Base-by-base conservation (phyloP, 169 alveolate species). In the Eimeria tenella region DNA sequence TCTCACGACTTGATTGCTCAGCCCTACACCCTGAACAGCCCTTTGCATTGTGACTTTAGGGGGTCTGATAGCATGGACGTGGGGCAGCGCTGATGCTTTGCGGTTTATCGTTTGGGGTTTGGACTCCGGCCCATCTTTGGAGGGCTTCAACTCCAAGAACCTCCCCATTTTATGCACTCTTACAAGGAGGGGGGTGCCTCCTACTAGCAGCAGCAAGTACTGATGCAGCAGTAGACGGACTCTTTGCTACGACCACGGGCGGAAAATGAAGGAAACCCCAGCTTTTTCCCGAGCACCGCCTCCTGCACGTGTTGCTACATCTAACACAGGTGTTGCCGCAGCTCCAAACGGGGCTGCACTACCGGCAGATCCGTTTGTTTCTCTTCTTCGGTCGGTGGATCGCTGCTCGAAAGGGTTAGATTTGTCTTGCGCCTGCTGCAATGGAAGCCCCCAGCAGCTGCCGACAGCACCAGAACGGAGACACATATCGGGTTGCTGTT, bases 391-490 rank as follows among this genome's bases (percentile, higher is more conserved):
- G 49, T 23, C n/a, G 11, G 77, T 68, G 77, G 42, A n/a, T 15
- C 77, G n/a, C 31, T 68, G 77, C 77, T 8, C 4, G n/a, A 68
- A n/a, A 5, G 77, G n/a, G 13, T n/a, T 68, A 13, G 49, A 68
- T 3, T 11, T 1, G 13, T 68, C 77, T 3, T 68, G 77, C 77
- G 77, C 77, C 77, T 68, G 77, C 77, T 68, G 77, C 77, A n/a
- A 68, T n/a, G n/a, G 77, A 7, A 68, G 13, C n/a, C 49, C n/a
- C 42, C 77, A 68, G 31, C 77, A 68, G 77, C 11, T 11, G 19
- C 68, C 2, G 19, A 31, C 2, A 31, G 42, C 42, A 31, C 2
- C 42, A 31, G 42, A 11, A 23, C n/a, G n/a, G 4, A 68, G 77
- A 23, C 3, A 17, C 49, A 23, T n/a, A 8, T 10, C 31, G 42